phyloP scores from a whole-genome alignment of 768 basidiomycete species.

The Trametes sanguinea region DNA sequence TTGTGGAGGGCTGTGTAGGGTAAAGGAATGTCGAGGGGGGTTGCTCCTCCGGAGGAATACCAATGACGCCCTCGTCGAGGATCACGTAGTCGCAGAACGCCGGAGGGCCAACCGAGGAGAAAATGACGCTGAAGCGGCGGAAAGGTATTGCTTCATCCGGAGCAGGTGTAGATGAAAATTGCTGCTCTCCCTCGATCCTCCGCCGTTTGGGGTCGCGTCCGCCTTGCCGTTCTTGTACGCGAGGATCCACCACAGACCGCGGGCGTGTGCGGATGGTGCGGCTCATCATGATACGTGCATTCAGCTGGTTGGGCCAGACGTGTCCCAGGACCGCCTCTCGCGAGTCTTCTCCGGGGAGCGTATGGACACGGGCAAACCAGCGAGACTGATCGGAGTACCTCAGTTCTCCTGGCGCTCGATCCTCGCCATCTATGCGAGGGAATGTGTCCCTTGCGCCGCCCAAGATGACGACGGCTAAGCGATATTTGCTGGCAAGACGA shows the following conservation, averaged over 20 bases:
- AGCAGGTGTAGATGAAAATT: not conserved
- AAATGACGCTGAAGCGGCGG: constrained; percentile 75
- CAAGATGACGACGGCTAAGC: constrained; percentile 76
- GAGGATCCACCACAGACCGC: constrained; percentile 37
- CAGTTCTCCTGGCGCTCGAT: constrained; percentile 40
- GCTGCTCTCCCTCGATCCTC: constrained; percentile 26
- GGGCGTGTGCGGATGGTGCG: constrained; percentile 71
- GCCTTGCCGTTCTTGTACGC: constrained; percentile 15
- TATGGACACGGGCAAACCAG: constrained; percentile 72
- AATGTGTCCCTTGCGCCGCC: constrained; percentile 57
- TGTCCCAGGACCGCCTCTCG: constrained; percentile 88
- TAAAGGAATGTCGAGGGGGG: constrained; percentile 13
- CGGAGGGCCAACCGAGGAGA: constrained; percentile 62
- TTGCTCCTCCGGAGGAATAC: constrained; percentile 13
- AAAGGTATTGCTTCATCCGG: constrained; percentile 50
- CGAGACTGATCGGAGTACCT: constrained; percentile 72
- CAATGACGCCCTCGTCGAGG: constrained; percentile 55
- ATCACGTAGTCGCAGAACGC: constrained; percentile 77
- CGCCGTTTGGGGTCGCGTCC: constrained; percentile 31
- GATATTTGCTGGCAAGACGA: constrained; percentile 59
- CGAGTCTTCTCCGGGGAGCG: constrained; percentile 52
- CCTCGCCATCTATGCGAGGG: constrained; percentile 23
- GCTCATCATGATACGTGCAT: constrained; percentile 79
- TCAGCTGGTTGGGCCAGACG: constrained; percentile 93
- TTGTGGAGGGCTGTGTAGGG: not conserved